phyloP scores from a whole-genome alignment of 2,329 filamentous ascomycete genomes.

The Lithohypha guttulata region DNA sequence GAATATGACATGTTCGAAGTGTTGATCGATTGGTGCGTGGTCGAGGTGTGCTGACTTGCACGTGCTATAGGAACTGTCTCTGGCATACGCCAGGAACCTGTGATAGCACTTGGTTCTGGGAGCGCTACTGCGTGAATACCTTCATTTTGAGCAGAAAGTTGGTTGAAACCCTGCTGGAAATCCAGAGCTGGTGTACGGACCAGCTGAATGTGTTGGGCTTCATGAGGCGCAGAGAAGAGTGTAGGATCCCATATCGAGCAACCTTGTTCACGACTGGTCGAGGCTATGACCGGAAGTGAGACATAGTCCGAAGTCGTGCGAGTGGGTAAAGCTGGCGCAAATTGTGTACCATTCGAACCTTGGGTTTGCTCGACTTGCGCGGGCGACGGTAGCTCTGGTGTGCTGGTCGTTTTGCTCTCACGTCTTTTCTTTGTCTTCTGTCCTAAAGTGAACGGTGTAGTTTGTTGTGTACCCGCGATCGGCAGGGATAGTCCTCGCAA shows the following conservation, averaged over 20 bases:
- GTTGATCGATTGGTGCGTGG: not conserved
- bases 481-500: constrained; percentile 73
- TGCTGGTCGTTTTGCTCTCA: not conserved
- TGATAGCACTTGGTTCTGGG: no score
- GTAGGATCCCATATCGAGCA: not conserved
- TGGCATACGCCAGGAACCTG: not conserved
- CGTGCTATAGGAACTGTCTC: not conserved
- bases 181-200: not conserved
- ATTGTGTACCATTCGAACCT: not conserved
- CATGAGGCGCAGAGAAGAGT: not conserved
- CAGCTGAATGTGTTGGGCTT: not conserved
- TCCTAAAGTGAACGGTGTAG: constrained; percentile 7
- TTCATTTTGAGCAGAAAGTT: no score
- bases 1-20: not conserved
- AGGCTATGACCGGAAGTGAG: no score
- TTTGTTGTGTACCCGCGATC: constrained; percentile 37
- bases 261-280: not conserved
- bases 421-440: constrained; percentile 2
- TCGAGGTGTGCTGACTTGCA: not conserved
- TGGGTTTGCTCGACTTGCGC: not conserved
- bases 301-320: not conserved
- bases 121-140: no score
- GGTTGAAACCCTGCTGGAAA: no score
- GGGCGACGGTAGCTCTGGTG: not conserved
- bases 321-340: not conserved